phyloP scores from a whole-genome alignment of 2,329 filamentous ascomycete genomes.

The Aspergillus sp. region DNA sequence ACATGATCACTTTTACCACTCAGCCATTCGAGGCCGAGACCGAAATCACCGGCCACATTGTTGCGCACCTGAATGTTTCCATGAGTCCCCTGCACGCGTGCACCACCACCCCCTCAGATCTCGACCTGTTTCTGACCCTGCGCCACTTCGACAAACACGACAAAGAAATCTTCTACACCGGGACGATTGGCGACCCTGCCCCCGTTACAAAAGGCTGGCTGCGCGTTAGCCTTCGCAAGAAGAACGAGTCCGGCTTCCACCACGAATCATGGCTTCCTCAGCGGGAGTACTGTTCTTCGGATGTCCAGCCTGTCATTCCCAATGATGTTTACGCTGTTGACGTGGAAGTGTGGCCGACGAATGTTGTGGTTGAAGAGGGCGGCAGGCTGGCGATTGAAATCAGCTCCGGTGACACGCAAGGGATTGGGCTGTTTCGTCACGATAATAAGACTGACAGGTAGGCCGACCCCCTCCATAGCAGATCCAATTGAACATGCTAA shows the following conservation, averaged over 20 bases:
- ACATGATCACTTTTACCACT: slow-evolving; percentile 70
- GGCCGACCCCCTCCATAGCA: too few species aligned
- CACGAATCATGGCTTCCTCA: slow-evolving; percentile 53
- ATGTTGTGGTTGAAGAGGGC: slow-evolving; percentile 41
- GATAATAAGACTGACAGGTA: slow-evolving; percentile 51
- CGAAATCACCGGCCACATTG: slow-evolving; percentile 71
- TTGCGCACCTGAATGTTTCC: slow-evolving; percentile 68
- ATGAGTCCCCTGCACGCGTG: slow-evolving; percentile 44
- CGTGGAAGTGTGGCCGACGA: slow-evolving; percentile 48
- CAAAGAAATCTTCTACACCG: slow-evolving; percentile 60
- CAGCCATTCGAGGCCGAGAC: slow-evolving; percentile 63
- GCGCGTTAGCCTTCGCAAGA: slow-evolving; percentile 55
- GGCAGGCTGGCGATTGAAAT: slow-evolving; percentile 37
- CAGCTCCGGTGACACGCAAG: slow-evolving; percentile 55
- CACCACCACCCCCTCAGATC: slow-evolving; percentile 50
- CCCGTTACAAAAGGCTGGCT: slow-evolving; percentile 61
- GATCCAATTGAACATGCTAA: too few species aligned
- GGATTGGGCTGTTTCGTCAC: slow-evolving; percentile 55
- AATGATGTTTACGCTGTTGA: slow-evolving; percentile 58
- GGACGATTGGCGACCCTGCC: slow-evolving; percentile 59
- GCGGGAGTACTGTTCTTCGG: slow-evolving; percentile 56
- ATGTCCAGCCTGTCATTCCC: slow-evolving; percentile 52
- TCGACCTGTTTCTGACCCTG: slow-evolving; percentile 61
- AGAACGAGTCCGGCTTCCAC: slow-evolving; percentile 48
- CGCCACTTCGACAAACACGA: slow-evolving; percentile 55